phyloP scores from a whole-genome alignment of 495 filamentous ascomycete species.

The Oidiodendron maius region DNA sequence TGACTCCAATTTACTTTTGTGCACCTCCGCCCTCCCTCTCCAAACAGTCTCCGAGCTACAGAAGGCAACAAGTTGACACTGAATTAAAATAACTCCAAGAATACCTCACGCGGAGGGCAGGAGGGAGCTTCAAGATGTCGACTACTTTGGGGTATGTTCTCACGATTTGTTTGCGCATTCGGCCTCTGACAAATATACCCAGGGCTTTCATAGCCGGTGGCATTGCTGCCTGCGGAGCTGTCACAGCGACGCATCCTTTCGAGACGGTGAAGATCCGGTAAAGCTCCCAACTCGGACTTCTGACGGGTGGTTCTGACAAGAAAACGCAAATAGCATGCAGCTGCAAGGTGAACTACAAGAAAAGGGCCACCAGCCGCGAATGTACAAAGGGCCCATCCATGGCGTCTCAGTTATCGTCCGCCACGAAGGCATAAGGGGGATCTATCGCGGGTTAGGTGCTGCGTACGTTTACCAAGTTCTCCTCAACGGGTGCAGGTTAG shows the following conservation, averaged over 20 bases:
- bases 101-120: too few species aligned
- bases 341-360: slow-evolving; percentile 92
- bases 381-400: slow-evolving; percentile 91
- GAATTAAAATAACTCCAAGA: too few species aligned
- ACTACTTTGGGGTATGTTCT: slow-evolving; percentile 22
- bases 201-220: slow-evolving; percentile 87
- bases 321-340: slow-evolving; percentile 63
- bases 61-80: too few species aligned
- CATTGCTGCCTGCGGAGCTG: slow-evolving; percentile 92
- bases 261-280: slow-evolving; percentile 99
- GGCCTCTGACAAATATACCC: slow-evolving; percentile 1
- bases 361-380: slow-evolving; percentile 72
- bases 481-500: slow-evolving; percentile 92
- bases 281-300: slow-evolving; percentile 9
- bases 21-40: too few species aligned
- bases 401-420: slow-evolving; percentile 84
- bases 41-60: too few species aligned
- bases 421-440: slow-evolving; percentile 81
- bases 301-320: slow-evolving; percentile 7
- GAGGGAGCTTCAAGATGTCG: slow-evolving; percentile 19
- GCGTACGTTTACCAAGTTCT: slow-evolving; percentile 97
- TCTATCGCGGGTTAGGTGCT: slow-evolving; percentile 85
- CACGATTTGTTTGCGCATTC: background rate
- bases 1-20: too few species aligned
- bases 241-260: slow-evolving; percentile 96